These are phyloP conservation scores for Curvularia verruculosa DNA, from an alignment of 2,329 filamentous ascomycete species.

Conservation along the genomic window DNA sequence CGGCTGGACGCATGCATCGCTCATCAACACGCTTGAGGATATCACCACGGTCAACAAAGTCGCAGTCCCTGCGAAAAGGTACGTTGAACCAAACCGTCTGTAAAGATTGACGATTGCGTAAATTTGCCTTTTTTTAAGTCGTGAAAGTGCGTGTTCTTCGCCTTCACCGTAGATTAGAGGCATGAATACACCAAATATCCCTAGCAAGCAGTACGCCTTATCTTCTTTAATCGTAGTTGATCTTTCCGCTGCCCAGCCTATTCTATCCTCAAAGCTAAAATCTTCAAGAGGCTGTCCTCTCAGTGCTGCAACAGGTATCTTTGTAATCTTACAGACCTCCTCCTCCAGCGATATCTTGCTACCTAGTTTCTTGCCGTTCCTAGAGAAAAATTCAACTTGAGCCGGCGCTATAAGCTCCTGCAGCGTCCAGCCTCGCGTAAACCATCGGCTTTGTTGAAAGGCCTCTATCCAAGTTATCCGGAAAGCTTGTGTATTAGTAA, in stretches of 20 bases:
- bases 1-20: no score
- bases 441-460: no score
- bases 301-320: constrained; percentile 17
- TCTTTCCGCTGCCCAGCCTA: constrained; percentile 29
- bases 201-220: constrained; percentile 21
- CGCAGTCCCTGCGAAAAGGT: no score
- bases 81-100: no score
- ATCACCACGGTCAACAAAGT: no score
- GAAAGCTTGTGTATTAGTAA: background rate
- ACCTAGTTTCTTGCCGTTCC: constrained; percentile 12
- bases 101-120: no score
- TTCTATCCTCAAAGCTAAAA: constrained; percentile 20
- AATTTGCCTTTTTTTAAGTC: background rate
- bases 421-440: no score
- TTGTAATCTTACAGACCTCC: constrained; percentile 13
- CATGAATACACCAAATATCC: constrained; percentile 19
- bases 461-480: background rate
- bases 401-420: constrained; percentile 24
- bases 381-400: constrained; percentile 21
- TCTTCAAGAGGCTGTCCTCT: background rate
- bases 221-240: constrained; percentile 29
- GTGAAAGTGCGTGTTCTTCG: constrained; percentile 4
- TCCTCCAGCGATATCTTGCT: constrained; percentile 13
- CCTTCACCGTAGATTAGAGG: constrained; percentile 23
- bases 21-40: no score